These are phyloP conservation scores for Groenewaldozyma sp. DNA, from an alignment of 1,139 yeast species.

Conservation along the genomic window DNA sequence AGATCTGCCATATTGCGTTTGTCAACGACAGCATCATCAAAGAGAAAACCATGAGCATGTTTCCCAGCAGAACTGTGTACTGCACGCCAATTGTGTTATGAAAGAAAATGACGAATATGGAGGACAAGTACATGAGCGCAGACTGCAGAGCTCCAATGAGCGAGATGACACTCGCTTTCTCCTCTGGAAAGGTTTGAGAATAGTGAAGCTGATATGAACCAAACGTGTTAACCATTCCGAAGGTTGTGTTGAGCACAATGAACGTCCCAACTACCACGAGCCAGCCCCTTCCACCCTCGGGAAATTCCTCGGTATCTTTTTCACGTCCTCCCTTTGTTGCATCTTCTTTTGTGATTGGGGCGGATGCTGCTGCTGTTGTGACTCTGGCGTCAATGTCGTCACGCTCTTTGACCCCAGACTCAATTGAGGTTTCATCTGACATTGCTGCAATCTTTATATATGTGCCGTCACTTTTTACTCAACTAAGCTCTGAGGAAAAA, in stretches of 20 bases:
- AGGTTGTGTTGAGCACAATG: slow-evolving; percentile 19
- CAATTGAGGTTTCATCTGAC: too few species aligned
- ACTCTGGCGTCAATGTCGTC: too few species aligned
- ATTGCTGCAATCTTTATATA: too few species aligned
- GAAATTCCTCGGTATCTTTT: slow-evolving; percentile 19
- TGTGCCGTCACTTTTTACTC: too few species aligned
- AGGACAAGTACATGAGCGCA: slow-evolving; percentile 39
- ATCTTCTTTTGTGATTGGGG: too few species aligned
- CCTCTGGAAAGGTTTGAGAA: slow-evolving; percentile 36
- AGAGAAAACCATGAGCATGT: slow-evolving; percentile 39
- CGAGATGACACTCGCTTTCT: slow-evolving; percentile 33
- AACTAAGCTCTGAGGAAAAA: too few species aligned
- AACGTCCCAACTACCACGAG: slow-evolving; percentile 22
- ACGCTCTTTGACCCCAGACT: too few species aligned
- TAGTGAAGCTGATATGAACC: slow-evolving; percentile 55
- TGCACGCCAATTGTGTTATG: slow-evolving; percentile 39
- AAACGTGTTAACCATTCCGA: slow-evolving; percentile 45
- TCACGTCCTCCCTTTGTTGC: slow-evolving; percentile 10
- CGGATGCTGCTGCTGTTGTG: too few species aligned
- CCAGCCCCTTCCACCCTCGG: slow-evolving; percentile 27
- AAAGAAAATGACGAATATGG: slow-evolving; percentile 40
- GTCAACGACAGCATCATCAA: slow-evolving; percentile 45
- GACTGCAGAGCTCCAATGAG: slow-evolving; percentile 45
- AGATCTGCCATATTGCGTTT: slow-evolving; percentile 41
- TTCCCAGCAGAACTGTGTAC: slow-evolving; percentile 33